Percentiles rank a stretch among this genome's conserved stretches.
Conservation (phyloP, 2,329 filamentous ascomycete species). For the Pseudogymnoascus sp. region DNA sequence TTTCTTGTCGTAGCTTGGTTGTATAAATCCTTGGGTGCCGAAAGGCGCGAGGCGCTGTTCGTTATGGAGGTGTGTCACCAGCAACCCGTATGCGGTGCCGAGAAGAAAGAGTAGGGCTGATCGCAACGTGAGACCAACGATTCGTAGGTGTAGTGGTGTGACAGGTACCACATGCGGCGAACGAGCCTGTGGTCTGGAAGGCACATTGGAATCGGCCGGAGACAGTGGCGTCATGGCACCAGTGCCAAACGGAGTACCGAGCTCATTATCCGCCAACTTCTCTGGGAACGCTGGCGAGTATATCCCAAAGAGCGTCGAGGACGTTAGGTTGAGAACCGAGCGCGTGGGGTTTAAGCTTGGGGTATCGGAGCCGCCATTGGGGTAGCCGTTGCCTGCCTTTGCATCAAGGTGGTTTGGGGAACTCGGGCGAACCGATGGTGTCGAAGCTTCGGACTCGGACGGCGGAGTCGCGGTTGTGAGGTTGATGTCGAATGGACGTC, state of each 20-base stretch:
- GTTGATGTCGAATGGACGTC: conserved; percentile 61
- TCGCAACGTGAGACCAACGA: conserved; percentile 46
- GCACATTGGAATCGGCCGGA: conserved; percentile 33
- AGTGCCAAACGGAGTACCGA: conserved; percentile 69
- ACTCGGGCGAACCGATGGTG: conserved; percentile 41
- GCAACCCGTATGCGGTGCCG: conserved; percentile 73
- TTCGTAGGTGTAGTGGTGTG: conserved; percentile 1
- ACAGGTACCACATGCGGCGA: not conserved
- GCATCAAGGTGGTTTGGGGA: conserved; percentile 58
- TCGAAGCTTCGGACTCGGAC: conserved; percentile 31
- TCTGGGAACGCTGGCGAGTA: conserved; percentile 61
- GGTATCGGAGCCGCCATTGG: conserved; percentile 22
- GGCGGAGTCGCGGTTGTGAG: conserved; percentile 41
- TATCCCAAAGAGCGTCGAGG: conserved; percentile 85
- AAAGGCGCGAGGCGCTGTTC: conserved; percentile 57
- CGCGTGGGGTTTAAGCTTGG: conserved; percentile 58
- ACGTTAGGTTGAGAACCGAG: conserved; percentile 79
- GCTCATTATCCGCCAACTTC: conserved; percentile 45
- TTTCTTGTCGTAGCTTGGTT: conserved; percentile 44
- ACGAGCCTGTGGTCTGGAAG: conserved; percentile 5
- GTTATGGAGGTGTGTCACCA: conserved; percentile 74
- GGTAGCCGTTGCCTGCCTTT: conserved; percentile 38
- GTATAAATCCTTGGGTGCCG: conserved; percentile 40
- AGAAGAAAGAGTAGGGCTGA: conserved; percentile 65
- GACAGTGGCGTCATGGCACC: conserved; percentile 62